Percentiles rank a stretch among this genome's conserved stretches.
These are phyloP conservation scores for Monosporozyma unispora DNA, from an alignment of 805 yeast species.

Conservation along the genomic window DNA sequence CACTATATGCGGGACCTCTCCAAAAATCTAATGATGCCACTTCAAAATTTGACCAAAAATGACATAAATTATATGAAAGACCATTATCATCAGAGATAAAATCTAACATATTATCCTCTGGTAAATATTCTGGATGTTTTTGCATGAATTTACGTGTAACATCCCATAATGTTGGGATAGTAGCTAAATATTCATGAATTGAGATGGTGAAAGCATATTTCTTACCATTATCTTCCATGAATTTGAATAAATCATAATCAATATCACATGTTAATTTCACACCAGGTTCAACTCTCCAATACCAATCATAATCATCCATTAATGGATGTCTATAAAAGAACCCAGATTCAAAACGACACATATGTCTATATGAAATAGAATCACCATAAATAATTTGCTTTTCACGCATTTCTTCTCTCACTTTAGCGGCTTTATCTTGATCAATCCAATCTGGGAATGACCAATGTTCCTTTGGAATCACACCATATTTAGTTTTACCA, in stretches of 20 bases:
- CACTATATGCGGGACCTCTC: slow-evolving; percentile 60
- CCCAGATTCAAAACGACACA: slow-evolving; percentile 90
- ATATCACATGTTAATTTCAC: slow-evolving; percentile 74
- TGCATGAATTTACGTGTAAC: slow-evolving; percentile 53
- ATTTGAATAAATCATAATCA: slow-evolving; percentile 71
- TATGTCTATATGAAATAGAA: slow-evolving; percentile 67
- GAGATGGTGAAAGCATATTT: slow-evolving; percentile 73
- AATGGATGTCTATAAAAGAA: slow-evolving; percentile 75
- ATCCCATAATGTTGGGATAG: slow-evolving; percentile 72
- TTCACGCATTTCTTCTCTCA: slow-evolving; percentile 44
- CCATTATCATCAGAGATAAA: slow-evolving; percentile 70
- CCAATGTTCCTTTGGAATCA: slow-evolving; percentile 82
- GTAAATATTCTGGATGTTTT: slow-evolving; percentile 50
- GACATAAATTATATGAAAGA: slow-evolving; percentile 66
- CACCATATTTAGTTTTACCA: slow-evolving; percentile 71
- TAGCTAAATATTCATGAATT: slow-evolving; percentile 61
- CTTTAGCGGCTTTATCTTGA: slow-evolving; percentile 50
- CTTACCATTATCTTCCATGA: slow-evolving; percentile 68
- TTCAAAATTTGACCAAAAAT: slow-evolving; percentile 89
- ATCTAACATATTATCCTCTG: slow-evolving; percentile 54
- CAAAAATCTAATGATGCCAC: slow-evolving; percentile 66
- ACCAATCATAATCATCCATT: slow-evolving; percentile 71
- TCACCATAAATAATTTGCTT: slow-evolving; percentile 54
- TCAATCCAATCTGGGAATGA: slow-evolving; percentile 79
- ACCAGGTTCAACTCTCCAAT: slow-evolving; percentile 94